These are phyloP conservation scores for Talaromyces sp. DNA, from an alignment of 2,329 filamentous ascomycete species.

Conservation along the genomic window DNA sequence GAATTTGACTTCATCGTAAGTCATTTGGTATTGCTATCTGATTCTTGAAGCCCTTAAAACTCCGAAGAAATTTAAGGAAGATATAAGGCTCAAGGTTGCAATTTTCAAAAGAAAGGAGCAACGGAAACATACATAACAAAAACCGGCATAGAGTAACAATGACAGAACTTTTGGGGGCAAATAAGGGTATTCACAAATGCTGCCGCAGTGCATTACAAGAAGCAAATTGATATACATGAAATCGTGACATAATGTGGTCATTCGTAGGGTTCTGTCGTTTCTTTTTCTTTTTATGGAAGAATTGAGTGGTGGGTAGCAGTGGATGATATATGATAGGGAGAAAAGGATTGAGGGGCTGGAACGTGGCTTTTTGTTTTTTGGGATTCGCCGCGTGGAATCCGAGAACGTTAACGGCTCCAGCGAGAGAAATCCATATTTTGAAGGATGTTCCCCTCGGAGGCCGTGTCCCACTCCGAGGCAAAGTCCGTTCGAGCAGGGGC, in stretches of 20 bases:
- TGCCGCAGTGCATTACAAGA: conserved; percentile 22
- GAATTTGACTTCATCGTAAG: not conserved
- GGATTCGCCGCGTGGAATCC: not conserved
- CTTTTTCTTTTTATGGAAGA: conserved; percentile 6
- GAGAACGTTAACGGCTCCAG: conserved; percentile 41
- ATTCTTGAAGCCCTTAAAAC: not conserved
- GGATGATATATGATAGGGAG: not conserved
- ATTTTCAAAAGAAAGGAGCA: not conserved
- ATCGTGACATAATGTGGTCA: conserved; percentile 21
- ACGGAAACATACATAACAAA: not conserved
- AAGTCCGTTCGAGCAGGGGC: conserved; percentile 37
- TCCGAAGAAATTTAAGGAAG: not conserved
- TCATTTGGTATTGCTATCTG: not conserved
- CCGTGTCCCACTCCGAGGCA: conserved; percentile 41
- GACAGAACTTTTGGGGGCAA: conserved; percentile 26
- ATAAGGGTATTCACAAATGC: conserved; percentile 35
- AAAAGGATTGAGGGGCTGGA: not conserved
- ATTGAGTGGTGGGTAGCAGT: not conserved
- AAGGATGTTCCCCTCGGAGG: conserved; percentile 41
- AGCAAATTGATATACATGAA: conserved; percentile 32
- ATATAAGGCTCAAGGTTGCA: not conserved
- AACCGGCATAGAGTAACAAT: conserved; percentile 5
- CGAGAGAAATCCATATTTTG: conserved; percentile 48
- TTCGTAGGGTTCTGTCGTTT: conserved; percentile 15
- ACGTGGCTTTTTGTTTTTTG: not conserved